Evolutionary conservation across 139 green algal genomes (phyloP), one percentile per base, ranked within the genome.

Genomic region (Chlorella sp.): DNA sequence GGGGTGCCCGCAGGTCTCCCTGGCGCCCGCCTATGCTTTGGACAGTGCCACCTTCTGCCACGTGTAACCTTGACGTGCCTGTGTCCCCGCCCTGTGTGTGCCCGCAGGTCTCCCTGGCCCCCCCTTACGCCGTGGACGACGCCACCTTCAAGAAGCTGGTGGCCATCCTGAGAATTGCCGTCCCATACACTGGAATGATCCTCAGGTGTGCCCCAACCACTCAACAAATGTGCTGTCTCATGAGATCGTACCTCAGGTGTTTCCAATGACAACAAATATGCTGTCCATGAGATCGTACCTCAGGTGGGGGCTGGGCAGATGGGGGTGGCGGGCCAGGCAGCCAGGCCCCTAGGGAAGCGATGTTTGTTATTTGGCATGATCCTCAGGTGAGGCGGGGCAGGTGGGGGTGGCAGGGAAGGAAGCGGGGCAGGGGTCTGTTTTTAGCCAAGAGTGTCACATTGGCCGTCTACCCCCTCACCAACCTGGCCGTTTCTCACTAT

Each of bases 101-200:
- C 64, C 64, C 22, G 81, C 78, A 90, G 75, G 86, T 91, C 37
- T 86, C 81, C 21, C 83, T 90, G 60, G 48, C 66, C 34, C 90
- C 91, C 14, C 86, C 88, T 19, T 83, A 90, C 83, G 86, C 86
- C 21, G 95, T 96, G 30, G 92, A 96, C 83, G 93, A 96, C 88
- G 89, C 88, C 34, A 92, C 94, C 69, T 97, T 97, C 89, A 96
- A 95, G 90, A 95, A 96, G 90, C 92, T 96, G 88, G 95, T 97
- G 69, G 94, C 94, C 66, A 94, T 96, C 87, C 91, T 96, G 60
- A 92, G 94, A 75, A 94, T 96, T 24, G 94, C 93, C 9, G 95
- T 97, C 89, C 95, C 95, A 32, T 97, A 96, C 92, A 97, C 95
- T 2, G 94, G 95, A 83, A 97, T 97, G 94, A 97, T 97, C 71